phyloP scores from a whole-genome alignment of 176 grass and related monocot species.

The Ensete glaucum region DNA sequence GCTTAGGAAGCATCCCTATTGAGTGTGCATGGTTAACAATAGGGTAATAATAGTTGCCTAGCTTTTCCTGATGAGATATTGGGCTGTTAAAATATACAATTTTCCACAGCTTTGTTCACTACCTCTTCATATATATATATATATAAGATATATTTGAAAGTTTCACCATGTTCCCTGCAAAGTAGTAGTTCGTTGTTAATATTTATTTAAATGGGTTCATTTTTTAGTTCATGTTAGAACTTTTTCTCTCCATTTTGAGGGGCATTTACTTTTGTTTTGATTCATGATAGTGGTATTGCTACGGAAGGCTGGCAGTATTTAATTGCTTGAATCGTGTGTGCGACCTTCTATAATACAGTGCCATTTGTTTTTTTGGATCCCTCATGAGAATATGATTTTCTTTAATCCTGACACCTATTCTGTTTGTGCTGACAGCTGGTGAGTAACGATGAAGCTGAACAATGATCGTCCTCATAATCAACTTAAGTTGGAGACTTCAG shows the following conservation, averaged over 20 bases:
- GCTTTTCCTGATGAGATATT: background rate
- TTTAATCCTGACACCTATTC: constrained; percentile 6
- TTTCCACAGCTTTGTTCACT: background rate
- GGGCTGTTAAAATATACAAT: background rate
- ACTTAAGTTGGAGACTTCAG: constrained; percentile 6
- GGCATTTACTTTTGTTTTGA: background rate
- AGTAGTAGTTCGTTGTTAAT: background rate
- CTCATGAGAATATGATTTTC: background rate
- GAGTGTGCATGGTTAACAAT: background rate
- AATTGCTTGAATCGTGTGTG: background rate
- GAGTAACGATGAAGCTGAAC: constrained; percentile 39
- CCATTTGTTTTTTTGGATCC: background rate
- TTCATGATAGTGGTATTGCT: no score
- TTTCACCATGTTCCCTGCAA: background rate
- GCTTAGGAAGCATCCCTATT: background rate
- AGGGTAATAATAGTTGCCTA: background rate
- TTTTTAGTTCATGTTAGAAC: background rate
- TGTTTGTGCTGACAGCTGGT: constrained; percentile 47
- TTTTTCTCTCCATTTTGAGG: background rate
- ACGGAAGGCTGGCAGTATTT: no score
- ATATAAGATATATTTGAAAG: background rate
- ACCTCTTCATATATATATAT: background rate
- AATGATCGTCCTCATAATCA: constrained; percentile 26
- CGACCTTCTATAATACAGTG: background rate
- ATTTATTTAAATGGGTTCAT: background rate